Base-by-base conservation (phyloP, 164 flowering plant genomes). In the Protea cynaroides region DNA sequence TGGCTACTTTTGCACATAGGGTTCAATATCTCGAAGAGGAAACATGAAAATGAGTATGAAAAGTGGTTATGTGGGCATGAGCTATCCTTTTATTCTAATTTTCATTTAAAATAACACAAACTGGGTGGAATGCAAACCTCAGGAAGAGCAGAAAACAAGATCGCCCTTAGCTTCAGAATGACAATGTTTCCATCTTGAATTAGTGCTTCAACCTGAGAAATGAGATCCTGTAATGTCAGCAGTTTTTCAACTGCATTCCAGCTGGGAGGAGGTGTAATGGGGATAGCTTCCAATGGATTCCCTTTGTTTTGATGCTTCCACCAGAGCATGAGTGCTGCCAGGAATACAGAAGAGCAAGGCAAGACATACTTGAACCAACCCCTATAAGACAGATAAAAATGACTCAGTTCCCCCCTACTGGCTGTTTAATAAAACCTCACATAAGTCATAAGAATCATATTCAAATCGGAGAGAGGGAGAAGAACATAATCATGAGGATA, bases 241-340 rank as follows among this genome's bases (percentile, higher is more conserved):
- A 92, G 83, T 76, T 86, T 94, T 78, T 92, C 96, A 3, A 92
- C 92, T 25, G 97, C 80, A 74, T 86, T 89, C 63, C 74, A 72
- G 62, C 68, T 74, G 3, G 96, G 92, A 11, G 97, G 97, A 69
- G 78, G 63, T 55, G 34, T 73, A 7, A 92, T 74, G 77, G 62
- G 77, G 74, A 86, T 81, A 37, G 84, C 80, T 70, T 86, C 86
- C 65, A 84, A 63, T 19, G 82, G 79, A 73, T 71, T 83, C 61
- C 83, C 81, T 71, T 62, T 76, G 74, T 71, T 78, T 29, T 68
- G 67, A 60, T 69, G 72, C 69, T 78, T 75, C 19, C 74, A 80
- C 85, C 87, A 84, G 11, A 92, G 73, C 87, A 92, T 80, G 62
- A 79, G 38, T 47, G 75, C 65, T n/a, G 96, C 87, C 51, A 78